Percentiles rank a stretch among this genome's conserved stretches.
phyloP scores from a whole-genome alignment of 2,329 filamentous ascomycete genomes.

The Aspergillus japonicus region DNA sequence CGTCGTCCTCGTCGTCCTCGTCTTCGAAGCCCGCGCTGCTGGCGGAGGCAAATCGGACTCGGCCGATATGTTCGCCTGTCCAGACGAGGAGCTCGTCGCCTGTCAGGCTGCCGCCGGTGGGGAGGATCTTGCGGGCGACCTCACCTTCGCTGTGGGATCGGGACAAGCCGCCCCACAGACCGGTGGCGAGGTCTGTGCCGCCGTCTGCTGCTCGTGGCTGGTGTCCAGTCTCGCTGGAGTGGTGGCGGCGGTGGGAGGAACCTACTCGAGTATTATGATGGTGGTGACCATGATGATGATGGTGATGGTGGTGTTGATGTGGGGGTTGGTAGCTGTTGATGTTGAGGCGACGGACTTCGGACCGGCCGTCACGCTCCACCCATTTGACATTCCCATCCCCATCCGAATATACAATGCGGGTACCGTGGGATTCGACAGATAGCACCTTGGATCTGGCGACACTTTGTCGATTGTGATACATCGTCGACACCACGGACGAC shows the following conservation, averaged over 20 bases:
- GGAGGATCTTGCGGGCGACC: slow-evolving; percentile 76
- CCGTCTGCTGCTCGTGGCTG: slow-evolving; percentile 6
- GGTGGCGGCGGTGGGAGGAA: slow-evolving; percentile 1
- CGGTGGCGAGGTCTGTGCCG: slow-evolving; percentile 49
- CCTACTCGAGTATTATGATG: slow-evolving; percentile 8
- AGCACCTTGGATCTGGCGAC: slow-evolving; percentile 78
- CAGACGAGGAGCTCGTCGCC: slow-evolving; percentile 75
- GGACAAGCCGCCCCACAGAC: slow-evolving; percentile 58
- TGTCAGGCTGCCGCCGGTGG: slow-evolving; percentile 50
- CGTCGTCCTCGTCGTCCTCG: slow-evolving; percentile 39
- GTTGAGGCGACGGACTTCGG: slow-evolving; percentile 56
- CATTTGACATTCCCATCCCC: slow-evolving; percentile 82
- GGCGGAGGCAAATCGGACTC: slow-evolving; percentile 61
- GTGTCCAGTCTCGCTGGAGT: background rate
- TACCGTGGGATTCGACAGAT: slow-evolving; percentile 77
- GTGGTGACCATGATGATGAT: background rate
- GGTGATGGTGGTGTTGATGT: slow-evolving; percentile 16
- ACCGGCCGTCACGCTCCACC: slow-evolving; percentile 78
- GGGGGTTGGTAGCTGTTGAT: slow-evolving; percentile 49
- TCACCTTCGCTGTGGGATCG: slow-evolving; percentile 58
- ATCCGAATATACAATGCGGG: slow-evolving; percentile 78
- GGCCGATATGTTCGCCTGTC: slow-evolving; percentile 81
- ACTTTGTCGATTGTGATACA: slow-evolving; percentile 77
- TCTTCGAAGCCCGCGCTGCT: slow-evolving; percentile 37
- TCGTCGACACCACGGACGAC: slow-evolving; percentile 27